phyloP scores from a whole-genome alignment of 495 filamentous ascomycete genomes.

The Bathelium albidoporum region DNA sequence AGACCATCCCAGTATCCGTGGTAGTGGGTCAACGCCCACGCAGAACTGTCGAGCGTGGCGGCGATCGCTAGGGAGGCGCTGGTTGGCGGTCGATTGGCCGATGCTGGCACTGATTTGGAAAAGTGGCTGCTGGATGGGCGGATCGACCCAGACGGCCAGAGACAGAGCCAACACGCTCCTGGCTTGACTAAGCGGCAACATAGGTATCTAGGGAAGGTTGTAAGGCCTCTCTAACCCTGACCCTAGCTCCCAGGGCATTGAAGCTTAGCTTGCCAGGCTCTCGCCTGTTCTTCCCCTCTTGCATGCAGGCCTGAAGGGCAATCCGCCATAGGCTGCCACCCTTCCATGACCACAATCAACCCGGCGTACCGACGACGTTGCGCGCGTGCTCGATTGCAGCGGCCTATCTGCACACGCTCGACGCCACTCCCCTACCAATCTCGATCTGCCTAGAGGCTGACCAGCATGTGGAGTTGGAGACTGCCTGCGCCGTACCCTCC shows the following conservation, averaged over 20 bases:
- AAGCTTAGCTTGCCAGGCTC: not conserved
- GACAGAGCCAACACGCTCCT: conserved; percentile 1
- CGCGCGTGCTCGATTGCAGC: not conserved
- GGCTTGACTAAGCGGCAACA: not conserved
- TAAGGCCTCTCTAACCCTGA: not conserved
- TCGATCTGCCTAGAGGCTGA: not conserved
- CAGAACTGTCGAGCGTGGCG: not conserved
- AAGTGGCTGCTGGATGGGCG: not conserved
- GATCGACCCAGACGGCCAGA: conserved; percentile 2
- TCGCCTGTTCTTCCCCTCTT: conserved; percentile 1
- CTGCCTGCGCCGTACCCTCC: not conserved
- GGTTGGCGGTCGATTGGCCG: not conserved
- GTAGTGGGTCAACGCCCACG: not conserved
- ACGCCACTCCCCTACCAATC: not conserved
- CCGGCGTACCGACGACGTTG: not conserved
- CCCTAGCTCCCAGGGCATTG: not conserved
- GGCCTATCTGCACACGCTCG: not conserved
- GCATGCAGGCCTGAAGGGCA: not conserved
- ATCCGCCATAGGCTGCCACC: not conserved
- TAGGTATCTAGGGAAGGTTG: no score
- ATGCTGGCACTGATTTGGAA: not conserved
- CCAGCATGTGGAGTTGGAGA: not conserved
- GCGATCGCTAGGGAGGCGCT: not conserved
- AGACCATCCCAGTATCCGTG: conserved; percentile 1
- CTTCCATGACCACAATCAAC: not conserved